Conservation (phyloP, 331 rosid genomes). For the Pyracantha coccinea region DNA sequence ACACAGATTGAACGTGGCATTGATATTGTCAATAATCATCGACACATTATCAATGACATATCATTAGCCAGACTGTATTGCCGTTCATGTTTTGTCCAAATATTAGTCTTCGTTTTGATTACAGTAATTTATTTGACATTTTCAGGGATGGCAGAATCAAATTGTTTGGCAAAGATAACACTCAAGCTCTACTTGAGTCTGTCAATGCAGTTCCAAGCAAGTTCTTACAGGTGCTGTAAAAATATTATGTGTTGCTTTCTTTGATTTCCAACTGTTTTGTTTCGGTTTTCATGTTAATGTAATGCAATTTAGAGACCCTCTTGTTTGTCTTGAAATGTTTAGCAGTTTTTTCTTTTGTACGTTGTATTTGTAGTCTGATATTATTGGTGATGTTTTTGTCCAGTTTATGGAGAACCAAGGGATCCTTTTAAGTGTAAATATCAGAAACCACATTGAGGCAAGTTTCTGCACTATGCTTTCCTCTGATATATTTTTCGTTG, state of each 20-base stretch:
- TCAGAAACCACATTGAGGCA: constrained; percentile 72
- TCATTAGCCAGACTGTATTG: no score
- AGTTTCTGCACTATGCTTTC: constrained; percentile 11
- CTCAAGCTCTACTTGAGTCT: constrained; percentile 71
- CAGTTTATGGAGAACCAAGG: constrained; percentile 78
- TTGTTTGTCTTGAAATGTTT: background rate
- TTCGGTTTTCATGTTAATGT: background rate
- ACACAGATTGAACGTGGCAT: no score
- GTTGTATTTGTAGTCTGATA: background rate
- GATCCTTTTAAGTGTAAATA: constrained; percentile 54
- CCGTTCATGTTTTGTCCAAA: no score
- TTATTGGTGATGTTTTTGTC: background rate
- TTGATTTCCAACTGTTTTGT: background rate
- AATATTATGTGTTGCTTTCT: background rate
- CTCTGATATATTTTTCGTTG: background rate
- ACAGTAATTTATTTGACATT: background rate
- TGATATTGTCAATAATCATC: no score
- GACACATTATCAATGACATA: no score
- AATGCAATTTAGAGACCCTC: background rate
- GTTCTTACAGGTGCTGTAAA: constrained; percentile 55
- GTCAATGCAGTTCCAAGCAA: constrained; percentile 55
- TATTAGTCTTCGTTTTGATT: no score
- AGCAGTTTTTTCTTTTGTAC: background rate
- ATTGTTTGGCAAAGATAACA: constrained; percentile 64
- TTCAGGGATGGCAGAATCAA: constrained; percentile 78